Percentiles rank a stretch among this genome's conserved stretches.
Evolutionary conservation across 2,329 filamentous ascomycete species (phyloP).

Genomic region (Cercospora nicotianae): DNA sequence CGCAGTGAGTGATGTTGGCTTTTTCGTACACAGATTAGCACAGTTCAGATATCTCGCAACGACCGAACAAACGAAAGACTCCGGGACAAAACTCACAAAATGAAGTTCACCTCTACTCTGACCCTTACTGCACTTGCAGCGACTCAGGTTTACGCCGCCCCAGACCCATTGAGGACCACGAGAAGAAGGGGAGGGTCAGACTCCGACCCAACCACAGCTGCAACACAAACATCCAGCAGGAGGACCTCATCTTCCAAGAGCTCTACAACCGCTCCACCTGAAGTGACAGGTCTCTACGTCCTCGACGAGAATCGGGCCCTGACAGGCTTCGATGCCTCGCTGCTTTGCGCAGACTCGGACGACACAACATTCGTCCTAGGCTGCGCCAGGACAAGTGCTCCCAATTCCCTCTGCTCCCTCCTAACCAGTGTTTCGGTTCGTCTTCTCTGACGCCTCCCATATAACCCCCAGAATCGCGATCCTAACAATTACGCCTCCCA

Average conservation of each 20-base stretch:
- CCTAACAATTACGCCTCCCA: too few species aligned
- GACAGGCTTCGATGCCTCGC: slow-evolving; percentile 1
- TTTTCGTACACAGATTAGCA: neutral
- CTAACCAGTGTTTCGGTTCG: neutral
- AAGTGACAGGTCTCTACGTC: slow-evolving; percentile 1
- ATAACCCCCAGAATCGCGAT: too few species aligned
- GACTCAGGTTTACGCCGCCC: neutral
- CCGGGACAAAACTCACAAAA: neutral
- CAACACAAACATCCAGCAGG: neutral
- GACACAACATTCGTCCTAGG: slow-evolving; percentile 8
- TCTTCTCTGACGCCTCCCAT: too few species aligned
- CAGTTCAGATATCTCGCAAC: neutral
- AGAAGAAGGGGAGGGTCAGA: neutral
- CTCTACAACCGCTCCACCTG: neutral
- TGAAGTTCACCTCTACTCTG: neutral
- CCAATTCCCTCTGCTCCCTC: neutral
- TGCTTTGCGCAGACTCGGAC: slow-evolving; percentile 4
- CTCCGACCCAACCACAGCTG: neutral
- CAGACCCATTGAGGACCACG: neutral
- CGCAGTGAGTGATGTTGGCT: neutral
- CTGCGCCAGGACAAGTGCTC: neutral
- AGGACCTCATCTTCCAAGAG: neutral
- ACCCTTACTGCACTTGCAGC: neutral
- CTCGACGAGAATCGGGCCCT: neutral
- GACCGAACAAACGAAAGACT: neutral